Base-by-base conservation (phyloP, 495 filamentous ascomycete genomes). In the Trichocladium uniseriatum region DNA sequence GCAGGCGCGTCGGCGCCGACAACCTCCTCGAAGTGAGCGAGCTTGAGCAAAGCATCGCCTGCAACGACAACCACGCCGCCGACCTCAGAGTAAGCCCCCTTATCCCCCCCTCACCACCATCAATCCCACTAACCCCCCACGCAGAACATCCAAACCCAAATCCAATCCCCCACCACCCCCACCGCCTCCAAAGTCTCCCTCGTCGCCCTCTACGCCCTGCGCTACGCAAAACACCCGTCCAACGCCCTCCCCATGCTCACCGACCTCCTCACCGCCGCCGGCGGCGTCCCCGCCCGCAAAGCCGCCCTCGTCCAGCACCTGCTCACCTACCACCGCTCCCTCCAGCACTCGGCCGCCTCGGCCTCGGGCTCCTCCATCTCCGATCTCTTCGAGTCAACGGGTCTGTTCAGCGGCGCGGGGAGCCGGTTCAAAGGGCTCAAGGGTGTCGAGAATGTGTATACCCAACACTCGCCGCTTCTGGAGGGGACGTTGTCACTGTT, bases 381-480 rank as follows among this genome's bases (percentile, higher is more conserved):
- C 2, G 91, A 95, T 52, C 77, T 95, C 7, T 98, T 97, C 60
- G 89, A 96, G 59, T 85, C 86, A 0, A 82, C 86, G 1, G 90
- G 87, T 6, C 86, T 98, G 47, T 95, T 98, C 69, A 87, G 86
- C 27, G 86, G 86, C 14, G 89, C 92, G 3, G 77, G 89, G 27
- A 85, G 85, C 57, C 82, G 89, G 2, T 90, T 98, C 67, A 94
- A 94, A 63, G 94, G 91, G 2, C 75, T 98, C 15, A 95, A 95
- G 60, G 92, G 92, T 13, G 90, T 97, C 4, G 92, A 98, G 63
- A 98, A 98, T 56, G 92, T 98, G 18, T 98, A 97, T 64, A 98
- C 92, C 0, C 94, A 97, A 65, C 92, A 98, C 66, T 92, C 89
- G 2, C 90, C 92, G 0, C 75, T 87, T 38, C 64, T 98, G 38